phyloP scores from a whole-genome alignment of 805 yeast genomes.

The Jamesozyma jinghongensis region DNA sequence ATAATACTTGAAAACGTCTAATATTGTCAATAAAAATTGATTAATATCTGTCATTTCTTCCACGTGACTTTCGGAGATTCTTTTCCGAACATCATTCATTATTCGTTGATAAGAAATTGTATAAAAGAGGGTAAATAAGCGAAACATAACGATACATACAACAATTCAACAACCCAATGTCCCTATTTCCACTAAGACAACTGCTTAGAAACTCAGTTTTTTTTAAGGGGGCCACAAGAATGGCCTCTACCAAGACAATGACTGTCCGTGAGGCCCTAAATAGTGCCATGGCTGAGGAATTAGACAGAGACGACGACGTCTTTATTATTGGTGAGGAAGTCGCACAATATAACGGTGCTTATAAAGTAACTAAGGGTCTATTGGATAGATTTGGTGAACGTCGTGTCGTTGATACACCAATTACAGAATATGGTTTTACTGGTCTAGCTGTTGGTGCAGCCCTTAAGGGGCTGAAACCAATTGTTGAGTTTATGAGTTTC shows the following conservation, averaged over 20 bases:
- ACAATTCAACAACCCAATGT: not conserved
- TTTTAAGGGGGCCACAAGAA: conserved; percentile 8
- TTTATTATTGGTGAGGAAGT: conserved; percentile 98
- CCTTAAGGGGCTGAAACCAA: conserved; percentile 91
- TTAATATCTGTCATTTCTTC: too few relatives aligned
- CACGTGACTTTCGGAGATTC: too few relatives aligned
- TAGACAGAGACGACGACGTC: conserved; percentile 90
- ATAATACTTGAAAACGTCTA: too few relatives aligned
- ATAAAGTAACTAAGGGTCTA: conserved; percentile 91
- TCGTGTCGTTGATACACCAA: conserved; percentile 92
- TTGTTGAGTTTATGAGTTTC: conserved; percentile 98
- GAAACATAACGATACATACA: not conserved
- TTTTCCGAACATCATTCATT: too few relatives aligned
- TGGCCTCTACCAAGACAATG: conserved; percentile 46
- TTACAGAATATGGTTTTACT: conserved; percentile 98
- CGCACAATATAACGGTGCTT: conserved; percentile 98
- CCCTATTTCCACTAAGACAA: not conserved
- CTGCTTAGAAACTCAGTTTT: not conserved
- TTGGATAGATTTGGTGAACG: conserved; percentile 92
- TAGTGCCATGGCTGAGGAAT: conserved; percentile 91
- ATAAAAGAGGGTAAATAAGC: too few relatives aligned
- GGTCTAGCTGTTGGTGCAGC: conserved; percentile 95
- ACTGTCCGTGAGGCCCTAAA: conserved; percentile 97
- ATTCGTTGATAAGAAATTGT: too few relatives aligned
- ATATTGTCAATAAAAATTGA: too few relatives aligned